phyloP scores from a whole-genome alignment of 2,329 filamentous ascomycete genomes.

The Hortaea sp. region DNA sequence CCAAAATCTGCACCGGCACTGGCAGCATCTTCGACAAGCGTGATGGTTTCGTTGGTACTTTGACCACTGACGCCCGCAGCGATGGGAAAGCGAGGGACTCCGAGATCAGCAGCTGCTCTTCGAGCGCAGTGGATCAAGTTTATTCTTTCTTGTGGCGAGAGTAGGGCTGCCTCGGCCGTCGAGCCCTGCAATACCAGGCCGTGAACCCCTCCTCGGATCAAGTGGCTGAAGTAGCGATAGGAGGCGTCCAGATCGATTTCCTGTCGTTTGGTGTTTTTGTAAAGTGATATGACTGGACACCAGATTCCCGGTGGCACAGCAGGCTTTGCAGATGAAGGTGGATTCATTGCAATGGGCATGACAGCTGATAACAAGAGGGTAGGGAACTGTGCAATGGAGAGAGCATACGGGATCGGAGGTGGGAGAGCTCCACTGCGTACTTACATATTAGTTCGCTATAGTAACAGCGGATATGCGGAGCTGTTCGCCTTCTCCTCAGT shows the following conservation, averaged over 20 bases:
- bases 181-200: conserved; percentile 40
- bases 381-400: too few relatives aligned
- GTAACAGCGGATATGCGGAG: too few relatives aligned
- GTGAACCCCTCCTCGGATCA: conserved; percentile 36
- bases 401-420: too few relatives aligned
- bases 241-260: conserved; percentile 37
- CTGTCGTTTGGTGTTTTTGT: conserved; percentile 32
- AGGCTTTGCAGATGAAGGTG: background rate
- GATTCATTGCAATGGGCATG: too few relatives aligned
- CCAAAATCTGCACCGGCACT: conserved; percentile 31
- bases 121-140: conserved; percentile 32
- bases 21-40: conserved; percentile 29
- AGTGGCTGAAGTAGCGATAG: conserved; percentile 32
- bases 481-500: too few relatives aligned
- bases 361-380: too few relatives aligned
- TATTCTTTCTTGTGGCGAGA: conserved; percentile 32
- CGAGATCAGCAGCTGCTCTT: conserved; percentile 28
- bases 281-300: conserved; percentile 39
- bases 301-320: conserved; percentile 35
- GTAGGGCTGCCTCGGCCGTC: conserved; percentile 37
- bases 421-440: too few relatives aligned
- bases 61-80: conserved; percentile 37
- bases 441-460: too few relatives aligned
- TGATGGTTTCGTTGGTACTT: conserved; percentile 27
- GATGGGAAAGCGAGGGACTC: conserved; percentile 30